phyloP scores from a whole-genome alignment of 495 filamentous ascomycete species.

The Tricharina praecox region DNA sequence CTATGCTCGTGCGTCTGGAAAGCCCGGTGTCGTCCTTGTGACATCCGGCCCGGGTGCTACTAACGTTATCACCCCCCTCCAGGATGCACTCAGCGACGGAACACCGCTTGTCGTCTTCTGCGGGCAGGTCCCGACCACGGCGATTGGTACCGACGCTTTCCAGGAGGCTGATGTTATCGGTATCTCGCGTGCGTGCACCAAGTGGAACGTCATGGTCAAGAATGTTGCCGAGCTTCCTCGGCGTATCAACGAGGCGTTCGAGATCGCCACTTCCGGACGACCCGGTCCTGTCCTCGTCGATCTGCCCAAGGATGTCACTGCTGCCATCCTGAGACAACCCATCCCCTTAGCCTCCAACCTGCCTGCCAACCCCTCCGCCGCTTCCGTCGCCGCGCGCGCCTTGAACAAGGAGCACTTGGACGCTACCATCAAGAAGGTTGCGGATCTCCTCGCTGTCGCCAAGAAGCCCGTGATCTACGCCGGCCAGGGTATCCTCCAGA shows the following conservation, averaged over 20 bases:
- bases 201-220: conserved; percentile 79
- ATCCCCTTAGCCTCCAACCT: conserved; percentile 50
- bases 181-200: conserved; percentile 62
- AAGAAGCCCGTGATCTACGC: conserved; percentile 67
- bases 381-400: conserved; percentile 46
- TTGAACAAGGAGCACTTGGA: conserved; percentile 41
- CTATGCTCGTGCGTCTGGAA: conserved; percentile 57
- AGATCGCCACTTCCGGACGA: conserved; percentile 59
- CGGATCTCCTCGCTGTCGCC: conserved; percentile 49
- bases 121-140: conserved; percentile 56
- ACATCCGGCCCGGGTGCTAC: conserved; percentile 67
- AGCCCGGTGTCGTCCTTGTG: conserved; percentile 60
- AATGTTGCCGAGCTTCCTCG: conserved; percentile 59
- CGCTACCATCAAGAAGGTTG: conserved; percentile 44
- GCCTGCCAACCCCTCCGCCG: conserved; percentile 51
- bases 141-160: conserved; percentile 66
- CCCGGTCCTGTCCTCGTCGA: conserved; percentile 69
- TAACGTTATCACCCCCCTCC: conserved; percentile 63
- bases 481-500: conserved; percentile 50
- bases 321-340: conserved; percentile 44
- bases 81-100: conserved; percentile 61
- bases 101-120: conserved; percentile 65
- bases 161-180: conserved; percentile 65
- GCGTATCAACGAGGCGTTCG: conserved; percentile 70
- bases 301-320: conserved; percentile 64